A percentile compares a stretch with the other conserved stretches of the same genome.
Conservation (phyloP, 2,329 filamentous ascomycete species). For the Chrysoporthe deuterocubensis region DNA sequence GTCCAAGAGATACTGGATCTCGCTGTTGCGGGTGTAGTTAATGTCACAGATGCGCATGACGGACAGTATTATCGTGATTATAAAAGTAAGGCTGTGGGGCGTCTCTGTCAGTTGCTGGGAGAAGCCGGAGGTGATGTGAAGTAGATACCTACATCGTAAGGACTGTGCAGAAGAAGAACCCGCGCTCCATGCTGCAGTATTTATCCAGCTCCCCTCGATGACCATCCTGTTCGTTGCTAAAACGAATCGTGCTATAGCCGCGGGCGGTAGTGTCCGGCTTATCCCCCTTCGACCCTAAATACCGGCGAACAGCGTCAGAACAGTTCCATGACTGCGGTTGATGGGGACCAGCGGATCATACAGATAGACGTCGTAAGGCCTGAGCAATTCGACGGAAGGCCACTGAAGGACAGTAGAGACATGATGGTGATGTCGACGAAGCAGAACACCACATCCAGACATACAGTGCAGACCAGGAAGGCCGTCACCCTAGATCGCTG, state of each 20-base stretch:
- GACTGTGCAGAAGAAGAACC: conserved; percentile 39
- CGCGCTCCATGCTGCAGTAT: conserved; percentile 39
- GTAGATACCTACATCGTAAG: conserved; percentile 37
- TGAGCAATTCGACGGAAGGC: conserved; percentile 41
- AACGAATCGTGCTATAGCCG: conserved; percentile 38
- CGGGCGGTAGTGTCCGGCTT: neutral
- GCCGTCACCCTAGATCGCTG: conserved; percentile 32
- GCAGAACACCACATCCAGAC: conserved; percentile 38
- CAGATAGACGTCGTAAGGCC: conserved; percentile 36
- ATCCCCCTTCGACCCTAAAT: conserved; percentile 8
- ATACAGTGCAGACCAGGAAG: conserved; percentile 37
- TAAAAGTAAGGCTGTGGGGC: conserved; percentile 35
- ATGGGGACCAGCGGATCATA: neutral
- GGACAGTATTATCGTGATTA: conserved; percentile 36
- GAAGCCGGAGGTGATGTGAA: neutral
- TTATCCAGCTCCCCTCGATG: conserved; percentile 36
- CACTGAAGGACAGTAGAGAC: conserved; percentile 39
- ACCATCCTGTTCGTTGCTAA: conserved; percentile 35
- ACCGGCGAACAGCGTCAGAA: conserved; percentile 1
- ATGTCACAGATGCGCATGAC: conserved; percentile 38
- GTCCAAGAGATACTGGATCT: conserved; percentile 33
- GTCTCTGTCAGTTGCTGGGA: neutral
- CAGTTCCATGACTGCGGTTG: neutral
- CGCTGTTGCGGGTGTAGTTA: conserved; percentile 35
- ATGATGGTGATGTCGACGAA: conserved; percentile 39